Base-by-base conservation (phyloP, 768 basidiomycete genomes). In the Lactarius psammicola region DNA sequence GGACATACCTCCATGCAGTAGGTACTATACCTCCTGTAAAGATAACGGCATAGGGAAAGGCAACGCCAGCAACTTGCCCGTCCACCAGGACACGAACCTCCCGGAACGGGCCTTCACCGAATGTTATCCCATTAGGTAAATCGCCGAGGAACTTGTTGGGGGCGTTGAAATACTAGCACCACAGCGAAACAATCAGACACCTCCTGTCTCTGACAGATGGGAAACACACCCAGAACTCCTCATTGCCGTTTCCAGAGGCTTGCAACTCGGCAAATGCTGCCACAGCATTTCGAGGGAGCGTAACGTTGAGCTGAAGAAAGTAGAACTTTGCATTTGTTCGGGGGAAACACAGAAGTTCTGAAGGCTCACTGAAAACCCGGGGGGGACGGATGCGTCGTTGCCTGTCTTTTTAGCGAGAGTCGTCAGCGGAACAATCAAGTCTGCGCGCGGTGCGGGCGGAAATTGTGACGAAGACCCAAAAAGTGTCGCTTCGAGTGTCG, bases 381-480 rank as follows among this genome's bases (percentile, higher is more conserved):
- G 89, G 30, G 90, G 90, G 2, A 92, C 87, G 40, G 87, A 87
- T 6, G 86, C 87, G n/a, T 87, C 83, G 65, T 87, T 83, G n/a
- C 86, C 87, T 18, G 59, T 86, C 62, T 81, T 77, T 63, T 87
- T 86, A 10, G 79, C 78, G 64, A 87, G 4, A 18, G 87, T 89
- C 1, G 87, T 86, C 15, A 93, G 79, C 0, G 90, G 88, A 34
- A 93, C 80, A 55, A 92, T 87, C 30, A 40, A 40, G 40, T 40
- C 40, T 17, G 40, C 40, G 5, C 17, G 17, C 17, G 80, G 78
- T 11, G 86, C 86, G 0, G 86, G 81, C 30, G 87, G 86, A 70
- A 85, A 75, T n/a, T 70, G 64, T 4, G 72, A 68, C 2, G 87
- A 86, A 1, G 90, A 85, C 13, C 83, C 80, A 71, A 85, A 89